These are phyloP conservation scores for Clohesyomyces aquaticus DNA, from an alignment of 495 filamentous ascomycete species.

Conservation along the genomic window DNA sequence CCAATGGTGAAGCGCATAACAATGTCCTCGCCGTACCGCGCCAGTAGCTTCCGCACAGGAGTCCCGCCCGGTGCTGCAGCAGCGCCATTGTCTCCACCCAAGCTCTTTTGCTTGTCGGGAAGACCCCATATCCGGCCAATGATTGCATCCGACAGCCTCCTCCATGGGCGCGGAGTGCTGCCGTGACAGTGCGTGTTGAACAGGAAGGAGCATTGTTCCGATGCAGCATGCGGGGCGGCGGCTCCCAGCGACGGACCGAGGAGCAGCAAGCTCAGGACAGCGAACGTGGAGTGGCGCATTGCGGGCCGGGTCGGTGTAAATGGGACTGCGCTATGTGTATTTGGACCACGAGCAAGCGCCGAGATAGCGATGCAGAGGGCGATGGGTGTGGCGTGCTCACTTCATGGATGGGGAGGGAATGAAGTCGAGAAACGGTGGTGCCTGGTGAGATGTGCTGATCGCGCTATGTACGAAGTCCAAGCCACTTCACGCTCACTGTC, in stretches of 20 bases:
- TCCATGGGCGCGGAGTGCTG: slow-evolving; percentile 44
- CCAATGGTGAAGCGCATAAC: slow-evolving; percentile 86
- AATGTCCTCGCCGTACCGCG: slow-evolving; percentile 77
- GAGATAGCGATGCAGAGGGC: background rate
- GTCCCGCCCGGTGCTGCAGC: background rate
- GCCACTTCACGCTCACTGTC: too few relatives aligned
- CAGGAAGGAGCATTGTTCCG: background rate
- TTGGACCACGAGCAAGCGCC: slow-evolving; percentile 9
- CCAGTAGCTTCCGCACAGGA: slow-evolving; percentile 51
- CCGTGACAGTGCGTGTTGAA: background rate
- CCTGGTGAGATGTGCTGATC: background rate
- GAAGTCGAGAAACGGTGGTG: slow-evolving; percentile 2
- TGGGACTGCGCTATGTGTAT: background rate
- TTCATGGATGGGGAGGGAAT: background rate
- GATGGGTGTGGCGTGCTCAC: background rate
- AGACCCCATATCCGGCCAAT: slow-evolving; percentile 67
- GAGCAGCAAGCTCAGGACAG: slow-evolving; percentile 37
- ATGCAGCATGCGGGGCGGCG: slow-evolving; percentile 35
- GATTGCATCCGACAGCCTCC: slow-evolving; percentile 65
- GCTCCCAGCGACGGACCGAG: slow-evolving; percentile 30
- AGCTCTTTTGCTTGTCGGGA: slow-evolving; percentile 40
- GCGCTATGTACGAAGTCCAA: too few relatives aligned
- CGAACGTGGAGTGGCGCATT: slow-evolving; percentile 33
- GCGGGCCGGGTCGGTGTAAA: background rate
- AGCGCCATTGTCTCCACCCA: slow-evolving; percentile 14